These are phyloP conservation scores for Colletotrichum spinosum DNA, from an alignment of 2,329 filamentous ascomycete species.

Conservation along the genomic window DNA sequence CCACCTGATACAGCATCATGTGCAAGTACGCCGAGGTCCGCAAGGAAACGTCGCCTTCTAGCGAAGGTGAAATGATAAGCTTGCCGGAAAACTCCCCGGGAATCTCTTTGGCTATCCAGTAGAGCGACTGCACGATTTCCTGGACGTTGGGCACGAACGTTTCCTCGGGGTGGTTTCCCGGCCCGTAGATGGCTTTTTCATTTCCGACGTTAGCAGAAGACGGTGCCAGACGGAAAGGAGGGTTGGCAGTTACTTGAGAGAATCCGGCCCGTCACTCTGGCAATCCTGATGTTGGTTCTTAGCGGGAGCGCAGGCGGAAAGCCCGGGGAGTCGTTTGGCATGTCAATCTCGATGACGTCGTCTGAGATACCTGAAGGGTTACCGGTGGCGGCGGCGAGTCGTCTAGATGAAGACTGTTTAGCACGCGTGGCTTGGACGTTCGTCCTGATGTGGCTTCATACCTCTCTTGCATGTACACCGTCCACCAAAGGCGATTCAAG, in stretches of 20 bases:
- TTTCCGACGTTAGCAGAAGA: conserved; percentile 36
- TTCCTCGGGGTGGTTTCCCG: conserved; percentile 44
- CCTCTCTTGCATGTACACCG: conserved; percentile 38
- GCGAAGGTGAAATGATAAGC: conserved; percentile 35
- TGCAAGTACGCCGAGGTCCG: conserved; percentile 47
- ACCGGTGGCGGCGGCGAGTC: conserved; percentile 34
- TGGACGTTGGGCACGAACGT: conserved; percentile 47
- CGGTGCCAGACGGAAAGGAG: not conserved
- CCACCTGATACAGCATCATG: conserved; percentile 48
- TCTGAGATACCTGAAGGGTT: conserved; percentile 29
- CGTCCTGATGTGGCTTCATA: not conserved
- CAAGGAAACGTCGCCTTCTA: conserved; percentile 42
- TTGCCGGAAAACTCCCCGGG: conserved; percentile 39
- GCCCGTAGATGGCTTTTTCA: conserved; percentile 45
- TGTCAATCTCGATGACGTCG: conserved; percentile 23
- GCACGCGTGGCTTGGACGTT: too few relatives aligned
- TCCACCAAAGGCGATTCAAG: conserved; percentile 36
- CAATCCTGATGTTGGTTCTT: conserved; percentile 29
- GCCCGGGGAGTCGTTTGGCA: conserved; percentile 18
- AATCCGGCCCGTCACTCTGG: conserved; percentile 28
- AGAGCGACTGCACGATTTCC: conserved; percentile 43
- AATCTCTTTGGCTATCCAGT: conserved; percentile 40
- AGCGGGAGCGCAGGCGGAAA: conserved; percentile 23
- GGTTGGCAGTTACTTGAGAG: conserved; percentile 1
- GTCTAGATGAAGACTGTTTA: conserved; percentile 1